Evolutionary conservation across 2,329 filamentous ascomycete genomes (phyloP).

Genomic region (Pestalotiopsis sp.): DNA sequence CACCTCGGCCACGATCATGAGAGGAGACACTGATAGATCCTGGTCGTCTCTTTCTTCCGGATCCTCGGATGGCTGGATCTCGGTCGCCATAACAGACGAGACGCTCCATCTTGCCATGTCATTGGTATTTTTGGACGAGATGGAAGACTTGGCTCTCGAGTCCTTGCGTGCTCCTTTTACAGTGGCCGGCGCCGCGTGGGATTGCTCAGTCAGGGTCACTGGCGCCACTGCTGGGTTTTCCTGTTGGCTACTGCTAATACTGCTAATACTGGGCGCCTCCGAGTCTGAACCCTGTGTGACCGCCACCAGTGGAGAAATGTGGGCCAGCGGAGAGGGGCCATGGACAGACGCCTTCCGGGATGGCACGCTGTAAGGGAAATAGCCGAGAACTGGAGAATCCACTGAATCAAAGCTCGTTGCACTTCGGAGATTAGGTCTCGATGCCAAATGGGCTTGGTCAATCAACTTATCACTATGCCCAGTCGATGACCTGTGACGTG

Average conservation of each 20-base stretch:
- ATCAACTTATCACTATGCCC: constrained; percentile 25
- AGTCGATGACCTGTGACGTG: constrained; percentile 24
- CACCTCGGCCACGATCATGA: constrained; percentile 24
- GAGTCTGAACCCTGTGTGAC: not conserved
- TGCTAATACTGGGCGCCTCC: not conserved
- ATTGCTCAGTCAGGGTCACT: not conserved
- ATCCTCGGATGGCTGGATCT: constrained; percentile 19
- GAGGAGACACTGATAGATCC: constrained; percentile 24
- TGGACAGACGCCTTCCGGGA: constrained; percentile 10
- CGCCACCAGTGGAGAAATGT: constrained; percentile 12
- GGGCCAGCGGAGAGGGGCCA: constrained; percentile 12
- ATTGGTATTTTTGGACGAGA: not conserved
- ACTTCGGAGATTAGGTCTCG: constrained; percentile 1
- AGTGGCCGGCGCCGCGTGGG: not conserved
- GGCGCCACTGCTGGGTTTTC: not conserved
- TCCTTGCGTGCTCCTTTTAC: not conserved
- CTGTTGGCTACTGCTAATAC: no score
- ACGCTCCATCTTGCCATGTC: constrained; percentile 10
- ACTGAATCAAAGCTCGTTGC: constrained; percentile 13
- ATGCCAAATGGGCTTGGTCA: constrained; percentile 19
- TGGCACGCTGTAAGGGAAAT: constrained; percentile 19
- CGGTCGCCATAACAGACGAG: constrained; percentile 14
- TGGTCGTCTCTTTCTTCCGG: constrained; percentile 11
- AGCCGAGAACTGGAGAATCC: constrained; percentile 28
- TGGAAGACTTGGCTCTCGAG: not conserved